These are phyloP conservation scores for Paramyrothecium sp. DNA, from an alignment of 2,329 filamentous ascomycete genomes.

Conservation along the genomic window DNA sequence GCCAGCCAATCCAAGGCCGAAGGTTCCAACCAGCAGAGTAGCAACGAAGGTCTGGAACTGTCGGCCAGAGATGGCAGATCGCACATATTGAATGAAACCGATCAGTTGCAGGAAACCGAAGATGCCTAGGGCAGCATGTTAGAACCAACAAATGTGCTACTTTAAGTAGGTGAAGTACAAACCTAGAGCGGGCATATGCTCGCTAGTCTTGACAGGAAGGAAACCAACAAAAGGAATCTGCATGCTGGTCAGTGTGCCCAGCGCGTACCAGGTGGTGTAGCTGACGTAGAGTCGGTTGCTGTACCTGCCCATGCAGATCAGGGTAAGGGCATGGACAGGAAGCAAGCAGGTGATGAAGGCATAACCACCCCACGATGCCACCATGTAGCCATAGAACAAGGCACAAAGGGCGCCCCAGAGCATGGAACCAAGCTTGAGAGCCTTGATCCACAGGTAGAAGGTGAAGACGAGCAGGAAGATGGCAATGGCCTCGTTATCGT, in stretches of 20 bases:
- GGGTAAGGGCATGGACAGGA: slow-evolving; percentile 87
- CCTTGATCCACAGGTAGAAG: slow-evolving; percentile 99
- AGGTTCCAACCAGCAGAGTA: slow-evolving; percentile 70
- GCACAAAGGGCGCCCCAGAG: slow-evolving; percentile 95
- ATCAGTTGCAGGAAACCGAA: slow-evolving; percentile 95
- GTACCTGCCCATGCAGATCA: slow-evolving; percentile 96
- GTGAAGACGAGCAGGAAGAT: slow-evolving; percentile 98
- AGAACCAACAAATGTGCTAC: neutral
- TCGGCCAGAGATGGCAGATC: slow-evolving; percentile 82
- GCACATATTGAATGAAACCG: slow-evolving; percentile 87
- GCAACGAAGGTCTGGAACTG: slow-evolving; percentile 92
- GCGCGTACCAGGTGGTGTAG: slow-evolving; percentile 96
- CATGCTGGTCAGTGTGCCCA: slow-evolving; percentile 96
- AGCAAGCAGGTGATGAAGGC: slow-evolving; percentile 99
- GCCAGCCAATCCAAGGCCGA: slow-evolving; percentile 69
- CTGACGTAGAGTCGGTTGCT: slow-evolving; percentile 92
- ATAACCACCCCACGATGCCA: slow-evolving; percentile 98
- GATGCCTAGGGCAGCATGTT: slow-evolving; percentile 60
- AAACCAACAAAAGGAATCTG: slow-evolving; percentile 99
- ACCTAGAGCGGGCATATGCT: slow-evolving; percentile 97
- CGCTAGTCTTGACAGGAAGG: slow-evolving; percentile 91
- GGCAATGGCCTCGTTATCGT: slow-evolving; percentile 99
- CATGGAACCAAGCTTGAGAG: slow-evolving; percentile 91
- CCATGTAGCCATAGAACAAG: slow-evolving; percentile 99
- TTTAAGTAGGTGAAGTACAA: slow-evolving; percentile 7